These are phyloP conservation scores for Kodamaea sp. DNA, from an alignment of 1,139 yeast genomes.

Conservation along the genomic window DNA sequence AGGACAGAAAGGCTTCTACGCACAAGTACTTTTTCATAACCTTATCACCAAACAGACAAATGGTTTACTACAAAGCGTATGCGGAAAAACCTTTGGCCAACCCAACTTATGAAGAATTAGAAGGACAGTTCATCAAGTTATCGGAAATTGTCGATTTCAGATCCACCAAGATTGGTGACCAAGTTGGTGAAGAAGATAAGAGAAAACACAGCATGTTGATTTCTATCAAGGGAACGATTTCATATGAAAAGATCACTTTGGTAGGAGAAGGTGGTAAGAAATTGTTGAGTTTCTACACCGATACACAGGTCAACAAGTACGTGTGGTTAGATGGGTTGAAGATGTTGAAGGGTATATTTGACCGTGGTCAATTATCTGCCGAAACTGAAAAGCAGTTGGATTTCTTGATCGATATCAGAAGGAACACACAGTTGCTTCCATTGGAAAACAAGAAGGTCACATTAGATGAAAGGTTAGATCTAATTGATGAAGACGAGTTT, in stretches of 20 bases:
- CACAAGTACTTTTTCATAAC: slow-evolving; percentile 56
- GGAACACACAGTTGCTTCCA: slow-evolving; percentile 64
- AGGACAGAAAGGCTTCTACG: slow-evolving; percentile 22
- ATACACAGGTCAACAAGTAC: slow-evolving; percentile 67
- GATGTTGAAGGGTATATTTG: slow-evolving; percentile 48
- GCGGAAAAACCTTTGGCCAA: slow-evolving; percentile 43
- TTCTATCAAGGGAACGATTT: slow-evolving; percentile 53
- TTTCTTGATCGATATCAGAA: slow-evolving; percentile 58
- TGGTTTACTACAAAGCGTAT: slow-evolving; percentile 63
- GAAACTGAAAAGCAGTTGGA: slow-evolving; percentile 63
- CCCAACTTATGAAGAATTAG: slow-evolving; percentile 63
- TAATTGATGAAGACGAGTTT: slow-evolving; percentile 41
- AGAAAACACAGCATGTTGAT: slow-evolving; percentile 42
- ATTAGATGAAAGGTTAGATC: slow-evolving; percentile 26
- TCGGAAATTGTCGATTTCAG: slow-evolving; percentile 43
- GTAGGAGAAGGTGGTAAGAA: slow-evolving; percentile 42
- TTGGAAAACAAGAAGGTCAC: slow-evolving; percentile 37
- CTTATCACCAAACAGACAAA: slow-evolving; percentile 71
- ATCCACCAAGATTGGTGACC: slow-evolving; percentile 46
- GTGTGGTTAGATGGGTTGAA: slow-evolving; percentile 83
- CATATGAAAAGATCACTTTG: slow-evolving; percentile 56
- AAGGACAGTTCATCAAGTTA: slow-evolving; percentile 31
- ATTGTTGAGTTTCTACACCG: slow-evolving; percentile 63
- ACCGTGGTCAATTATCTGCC: slow-evolving; percentile 45
- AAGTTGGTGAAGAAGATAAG: slow-evolving; percentile 41